A percentile compares a stretch with the other conserved stretches of the same genome.
These are phyloP conservation scores for Trametes cinnabarina DNA, from an alignment of 768 basidiomycete species.

Conservation along the genomic window DNA sequence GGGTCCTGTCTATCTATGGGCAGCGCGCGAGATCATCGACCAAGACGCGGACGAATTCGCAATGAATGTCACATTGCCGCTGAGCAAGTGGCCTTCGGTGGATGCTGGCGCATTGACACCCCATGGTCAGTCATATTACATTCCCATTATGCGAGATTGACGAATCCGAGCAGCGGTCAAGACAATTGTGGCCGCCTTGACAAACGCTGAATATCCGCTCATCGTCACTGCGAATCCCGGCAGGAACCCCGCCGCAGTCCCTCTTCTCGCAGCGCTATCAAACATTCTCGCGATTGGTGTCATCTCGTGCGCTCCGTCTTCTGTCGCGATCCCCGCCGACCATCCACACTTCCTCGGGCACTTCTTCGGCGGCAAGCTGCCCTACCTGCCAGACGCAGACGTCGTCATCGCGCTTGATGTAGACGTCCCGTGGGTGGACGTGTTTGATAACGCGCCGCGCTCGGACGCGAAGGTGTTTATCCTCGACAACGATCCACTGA, in stretches of 20 bases:
- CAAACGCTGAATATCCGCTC: conserved; percentile 51
- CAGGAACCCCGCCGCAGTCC: conserved; percentile 48
- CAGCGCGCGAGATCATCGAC: conserved; percentile 68
- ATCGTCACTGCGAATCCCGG: conserved; percentile 66
- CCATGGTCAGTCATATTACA: conserved; percentile 25
- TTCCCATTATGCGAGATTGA: not conserved
- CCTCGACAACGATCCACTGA: conserved; percentile 63
- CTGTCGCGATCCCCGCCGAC: conserved; percentile 53
- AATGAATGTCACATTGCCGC: conserved; percentile 31
- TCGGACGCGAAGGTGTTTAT: conserved; percentile 52
- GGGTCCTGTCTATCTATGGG: conserved; percentile 76
- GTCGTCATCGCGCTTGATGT: conserved; percentile 63
- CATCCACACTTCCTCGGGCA: conserved; percentile 54
- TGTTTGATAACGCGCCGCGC: conserved; percentile 41
- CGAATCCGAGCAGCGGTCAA: conserved; percentile 23
- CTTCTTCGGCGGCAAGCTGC: conserved; percentile 48
- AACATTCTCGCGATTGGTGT: conserved; percentile 54
- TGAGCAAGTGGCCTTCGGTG: conserved; percentile 51
- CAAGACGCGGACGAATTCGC: conserved; percentile 48
- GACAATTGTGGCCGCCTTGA: conserved; percentile 47
- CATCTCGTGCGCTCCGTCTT: conserved; percentile 47
- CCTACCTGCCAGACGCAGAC: conserved; percentile 53
- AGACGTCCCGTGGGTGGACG: conserved; percentile 65
- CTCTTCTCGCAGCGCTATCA: conserved; percentile 47
- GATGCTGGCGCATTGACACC: conserved; percentile 48